These are phyloP conservation scores for Mayamaea pseudoterrestris DNA, from an alignment of 108 stramenopile genomes.

Conservation along the genomic window DNA sequence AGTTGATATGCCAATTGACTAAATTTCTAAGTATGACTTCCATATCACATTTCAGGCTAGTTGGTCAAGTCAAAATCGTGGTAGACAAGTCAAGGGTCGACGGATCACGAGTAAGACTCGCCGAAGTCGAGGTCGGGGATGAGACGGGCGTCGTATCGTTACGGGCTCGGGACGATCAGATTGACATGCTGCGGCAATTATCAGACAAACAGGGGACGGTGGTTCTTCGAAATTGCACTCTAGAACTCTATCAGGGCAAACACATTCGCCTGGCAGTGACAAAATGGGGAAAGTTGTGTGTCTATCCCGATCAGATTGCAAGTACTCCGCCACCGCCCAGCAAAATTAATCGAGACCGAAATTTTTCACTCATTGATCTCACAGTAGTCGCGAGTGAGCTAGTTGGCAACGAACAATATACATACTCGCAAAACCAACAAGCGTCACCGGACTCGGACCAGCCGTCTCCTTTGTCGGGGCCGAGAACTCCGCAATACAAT, in stretches of 20 bases:
- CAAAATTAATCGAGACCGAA: conserved; percentile 51
- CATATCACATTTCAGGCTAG: conserved; percentile 25
- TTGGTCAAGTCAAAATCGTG: conserved; percentile 65
- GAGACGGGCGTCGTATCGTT: conserved; percentile 63
- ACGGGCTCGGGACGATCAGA: conserved; percentile 77
- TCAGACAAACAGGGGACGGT: conserved; percentile 45
- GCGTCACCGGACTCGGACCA: too few species aligned
- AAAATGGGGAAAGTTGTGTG: conserved; percentile 79
- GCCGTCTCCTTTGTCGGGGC: too few species aligned
- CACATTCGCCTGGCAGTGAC: conserved; percentile 69
- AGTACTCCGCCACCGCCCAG: conserved; percentile 70
- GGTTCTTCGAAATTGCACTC: conserved; percentile 65
- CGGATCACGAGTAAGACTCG: conserved; percentile 60
- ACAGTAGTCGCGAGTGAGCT: conserved; percentile 48
- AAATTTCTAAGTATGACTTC: not conserved
- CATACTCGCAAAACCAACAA: too few species aligned
- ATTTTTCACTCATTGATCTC: conserved; percentile 62
- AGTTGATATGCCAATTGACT: not conserved
- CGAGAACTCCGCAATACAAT: too few species aligned
- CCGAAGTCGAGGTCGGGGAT: conserved; percentile 76
- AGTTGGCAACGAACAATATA: too few species aligned
- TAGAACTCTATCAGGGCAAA: conserved; percentile 69
- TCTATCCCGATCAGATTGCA: conserved; percentile 61
- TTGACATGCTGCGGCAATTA: conserved; percentile 51
- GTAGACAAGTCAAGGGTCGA: conserved; percentile 75